Evolutionary conservation across 2,329 filamentous ascomycete species (phyloP).

Genomic region (Periglandula ipomoeae): DNA sequence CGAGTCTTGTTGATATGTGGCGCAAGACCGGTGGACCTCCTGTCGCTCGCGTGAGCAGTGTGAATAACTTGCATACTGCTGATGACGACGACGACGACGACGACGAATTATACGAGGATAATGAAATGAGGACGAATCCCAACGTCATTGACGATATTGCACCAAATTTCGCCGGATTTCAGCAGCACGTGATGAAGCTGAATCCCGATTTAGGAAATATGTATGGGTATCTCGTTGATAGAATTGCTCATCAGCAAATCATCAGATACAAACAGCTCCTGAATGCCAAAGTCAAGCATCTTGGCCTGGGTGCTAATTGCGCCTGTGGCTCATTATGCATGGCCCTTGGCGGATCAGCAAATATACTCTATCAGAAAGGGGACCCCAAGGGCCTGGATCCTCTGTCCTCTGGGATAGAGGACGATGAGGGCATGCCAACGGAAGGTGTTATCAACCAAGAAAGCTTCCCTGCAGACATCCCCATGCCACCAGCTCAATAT

Average conservation of each 20-base stretch:
- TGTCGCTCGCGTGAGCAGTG: constrained; percentile 36
- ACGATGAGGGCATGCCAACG: constrained; percentile 53
- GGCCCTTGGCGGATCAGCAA: constrained; percentile 56
- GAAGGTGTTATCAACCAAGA: constrained; percentile 64
- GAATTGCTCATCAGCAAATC: constrained; percentile 74
- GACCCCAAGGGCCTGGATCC: constrained; percentile 51
- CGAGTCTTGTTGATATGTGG: constrained; percentile 40
- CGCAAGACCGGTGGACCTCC: constrained; percentile 45
- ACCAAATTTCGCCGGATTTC: constrained; percentile 69
- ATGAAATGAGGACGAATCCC: constrained; percentile 52
- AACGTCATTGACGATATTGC: constrained; percentile 58
- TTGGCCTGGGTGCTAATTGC: constrained; percentile 53
- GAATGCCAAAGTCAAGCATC: constrained; percentile 61
- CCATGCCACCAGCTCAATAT: constrained; percentile 65
- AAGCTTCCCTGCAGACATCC: constrained; percentile 72
- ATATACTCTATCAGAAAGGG: constrained; percentile 50
- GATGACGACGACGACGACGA: constrained; percentile 49
- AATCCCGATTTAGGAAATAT: constrained; percentile 59
- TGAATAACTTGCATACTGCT: constrained; percentile 7
- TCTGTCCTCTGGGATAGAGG: constrained; percentile 38
- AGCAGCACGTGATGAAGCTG: constrained; percentile 59
- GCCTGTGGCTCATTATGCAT: constrained; percentile 54
- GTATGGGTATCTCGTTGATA: constrained; percentile 59
- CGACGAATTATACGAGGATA: constrained; percentile 45
- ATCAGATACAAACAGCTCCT: constrained; percentile 71